A percentile compares a stretch with the other conserved stretches of the same genome.
phyloP scores from a whole-genome alignment of 805 yeast genomes.

The Cyberlindnera maritima region DNA sequence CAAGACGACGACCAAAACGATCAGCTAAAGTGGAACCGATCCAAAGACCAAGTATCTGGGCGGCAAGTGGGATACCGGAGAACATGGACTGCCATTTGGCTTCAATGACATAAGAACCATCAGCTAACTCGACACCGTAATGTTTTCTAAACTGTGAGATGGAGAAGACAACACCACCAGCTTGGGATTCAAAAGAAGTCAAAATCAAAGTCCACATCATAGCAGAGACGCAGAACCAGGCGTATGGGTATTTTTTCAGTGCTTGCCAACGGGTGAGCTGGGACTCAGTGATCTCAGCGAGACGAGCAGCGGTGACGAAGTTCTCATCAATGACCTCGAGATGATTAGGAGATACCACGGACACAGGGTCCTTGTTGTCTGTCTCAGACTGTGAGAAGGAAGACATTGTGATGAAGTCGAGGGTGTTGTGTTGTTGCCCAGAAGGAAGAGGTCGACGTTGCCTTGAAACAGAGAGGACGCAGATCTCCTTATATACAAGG shows the following conservation, averaged over 20 bases:
- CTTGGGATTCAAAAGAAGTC: slow-evolving; percentile 42
- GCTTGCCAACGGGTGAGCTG: slow-evolving; percentile 29
- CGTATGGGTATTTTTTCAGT: slow-evolving; percentile 37
- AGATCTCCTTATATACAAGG: too few relatives aligned
- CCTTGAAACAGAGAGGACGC: too few relatives aligned
- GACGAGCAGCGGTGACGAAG: slow-evolving; percentile 1
- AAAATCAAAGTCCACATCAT: slow-evolving; percentile 37
- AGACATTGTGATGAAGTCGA: too few relatives aligned
- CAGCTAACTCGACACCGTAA: slow-evolving; percentile 26
- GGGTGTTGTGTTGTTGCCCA: too few relatives aligned
- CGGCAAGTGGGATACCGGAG: slow-evolving; percentile 30
- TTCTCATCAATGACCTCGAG: neutral
- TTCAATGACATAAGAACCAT: slow-evolving; percentile 33
- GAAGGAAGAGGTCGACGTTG: too few relatives aligned
- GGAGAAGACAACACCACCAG: slow-evolving; percentile 36
- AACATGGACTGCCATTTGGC: slow-evolving; percentile 44
- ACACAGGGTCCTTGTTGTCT: too few relatives aligned
- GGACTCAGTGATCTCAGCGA: slow-evolving; percentile 1
- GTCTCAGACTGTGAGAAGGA: too few relatives aligned
- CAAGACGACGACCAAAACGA: slow-evolving; percentile 34
- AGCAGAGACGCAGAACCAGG: slow-evolving; percentile 39
- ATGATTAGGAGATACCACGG: neutral
- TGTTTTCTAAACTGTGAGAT: slow-evolving; percentile 36
- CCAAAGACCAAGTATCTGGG: slow-evolving; percentile 32
- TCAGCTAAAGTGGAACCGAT: slow-evolving; percentile 26